Conservation (phyloP, 768 basidiomycete species). For the Hortiboletus flavorubellus region DNA sequence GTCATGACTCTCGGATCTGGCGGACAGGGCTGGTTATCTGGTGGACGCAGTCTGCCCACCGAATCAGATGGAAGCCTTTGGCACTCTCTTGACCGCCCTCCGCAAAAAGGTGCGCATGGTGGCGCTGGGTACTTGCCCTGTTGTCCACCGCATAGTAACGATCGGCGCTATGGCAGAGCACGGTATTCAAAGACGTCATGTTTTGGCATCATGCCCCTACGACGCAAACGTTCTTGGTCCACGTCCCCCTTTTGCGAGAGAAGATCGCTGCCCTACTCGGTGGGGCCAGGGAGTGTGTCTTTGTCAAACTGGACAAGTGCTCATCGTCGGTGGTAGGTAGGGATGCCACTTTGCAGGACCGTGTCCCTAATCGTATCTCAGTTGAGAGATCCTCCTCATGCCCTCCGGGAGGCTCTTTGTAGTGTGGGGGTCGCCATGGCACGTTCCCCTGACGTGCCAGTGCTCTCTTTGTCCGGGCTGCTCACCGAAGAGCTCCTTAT, state of each 20-base stretch:
- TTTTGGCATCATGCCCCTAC: conserved; percentile 46
- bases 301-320: conserved; percentile 14
- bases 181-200: conserved; percentile 39
- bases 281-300: conserved; percentile 7
- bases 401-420: conserved; percentile 14
- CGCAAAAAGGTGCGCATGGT: conserved; percentile 33
- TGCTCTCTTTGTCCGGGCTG: conserved; percentile 29
- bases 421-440: conserved; percentile 3
- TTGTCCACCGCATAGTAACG: background rate
- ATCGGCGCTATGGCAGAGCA: background rate
- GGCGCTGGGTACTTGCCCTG: conserved; percentile 5
- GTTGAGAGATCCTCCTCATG: conserved; percentile 10
- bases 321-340: conserved; percentile 22
- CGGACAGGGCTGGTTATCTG: conserved; percentile 41
- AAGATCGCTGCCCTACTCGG: conserved; percentile 7
- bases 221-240: conserved; percentile 56
- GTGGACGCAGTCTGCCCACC: conserved; percentile 44
- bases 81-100: conserved; percentile 37
- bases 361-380: conserved; percentile 7
- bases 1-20: background rate
- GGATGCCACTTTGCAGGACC: background rate
- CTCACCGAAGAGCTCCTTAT: conserved; percentile 34
- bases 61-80: conserved; percentile 34
- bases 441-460: conserved; percentile 9
- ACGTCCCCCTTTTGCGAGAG: conserved; percentile 25